These are phyloP conservation scores for Cylindrotheca fusiformis DNA, from an alignment of 108 stramenopile genomes.

Conservation along the genomic window DNA sequence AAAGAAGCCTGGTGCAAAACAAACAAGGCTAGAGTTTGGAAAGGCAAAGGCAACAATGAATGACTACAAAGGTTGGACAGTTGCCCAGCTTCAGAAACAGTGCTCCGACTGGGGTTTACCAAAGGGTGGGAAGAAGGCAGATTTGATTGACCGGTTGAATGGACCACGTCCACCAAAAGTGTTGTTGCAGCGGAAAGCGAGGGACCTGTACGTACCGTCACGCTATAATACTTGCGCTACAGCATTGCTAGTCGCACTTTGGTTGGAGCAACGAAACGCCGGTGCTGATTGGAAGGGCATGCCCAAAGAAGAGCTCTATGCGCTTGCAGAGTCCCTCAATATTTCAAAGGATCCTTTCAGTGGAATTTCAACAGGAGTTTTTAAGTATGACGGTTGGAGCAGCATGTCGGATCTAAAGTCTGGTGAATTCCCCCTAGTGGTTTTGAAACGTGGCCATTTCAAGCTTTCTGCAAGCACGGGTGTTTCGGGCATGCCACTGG, in stretches of 20 bases:
- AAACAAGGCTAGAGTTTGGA: neutral
- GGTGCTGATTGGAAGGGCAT: constrained; percentile 7
- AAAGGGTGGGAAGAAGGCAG: constrained; percentile 44
- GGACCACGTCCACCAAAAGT: constrained; percentile 53
- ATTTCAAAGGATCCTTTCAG: constrained; percentile 62
- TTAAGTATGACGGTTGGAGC: constrained; percentile 18
- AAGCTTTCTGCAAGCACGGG: constrained; percentile 21
- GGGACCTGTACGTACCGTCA: constrained; percentile 50
- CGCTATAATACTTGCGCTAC: constrained; percentile 35
- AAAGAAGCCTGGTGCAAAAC: neutral
- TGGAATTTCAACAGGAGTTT: constrained; percentile 28
- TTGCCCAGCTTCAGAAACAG: constrained; percentile 33
- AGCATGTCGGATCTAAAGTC: neutral
- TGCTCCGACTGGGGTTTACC: constrained; percentile 47
- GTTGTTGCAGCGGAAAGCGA: constrained; percentile 18
- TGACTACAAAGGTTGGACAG: constrained; percentile 28
- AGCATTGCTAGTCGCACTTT: constrained; percentile 54
- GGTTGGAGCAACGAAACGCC: constrained; percentile 27
- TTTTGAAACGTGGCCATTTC: constrained; percentile 30
- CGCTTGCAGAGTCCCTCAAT: constrained; percentile 46
- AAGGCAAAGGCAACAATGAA: neutral
- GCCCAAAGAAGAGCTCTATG: constrained; percentile 55
- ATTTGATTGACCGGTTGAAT: constrained; percentile 47
- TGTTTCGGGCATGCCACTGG: constrained; percentile 20
- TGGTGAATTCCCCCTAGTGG: constrained; percentile 58